Conservation (phyloP, 2,329 filamentous ascomycete genomes). For the Colletotrichum brevisporum region DNA sequence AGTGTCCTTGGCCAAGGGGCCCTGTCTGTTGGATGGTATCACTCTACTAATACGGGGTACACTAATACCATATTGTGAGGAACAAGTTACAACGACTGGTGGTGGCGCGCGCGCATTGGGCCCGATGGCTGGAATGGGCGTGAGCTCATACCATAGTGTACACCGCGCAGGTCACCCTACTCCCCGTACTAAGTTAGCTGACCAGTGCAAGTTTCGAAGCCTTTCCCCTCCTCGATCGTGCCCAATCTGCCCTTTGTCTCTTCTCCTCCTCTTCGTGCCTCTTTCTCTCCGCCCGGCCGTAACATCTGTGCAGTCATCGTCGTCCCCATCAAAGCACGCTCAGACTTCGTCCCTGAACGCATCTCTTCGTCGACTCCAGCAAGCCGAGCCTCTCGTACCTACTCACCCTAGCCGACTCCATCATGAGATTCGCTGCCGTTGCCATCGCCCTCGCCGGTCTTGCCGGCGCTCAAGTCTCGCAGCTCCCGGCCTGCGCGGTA, state of each 20-base stretch:
- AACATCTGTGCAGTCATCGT: too few relatives aligned
- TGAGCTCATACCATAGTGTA: not conserved
- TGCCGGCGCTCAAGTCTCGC: conserved; percentile 50
- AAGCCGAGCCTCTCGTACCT: conserved; percentile 17
- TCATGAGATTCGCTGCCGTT: conserved; percentile 54
- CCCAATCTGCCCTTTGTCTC: not conserved
- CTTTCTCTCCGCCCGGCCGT: not conserved
- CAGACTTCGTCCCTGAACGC: conserved; percentile 7
- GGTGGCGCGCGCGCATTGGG: not conserved
- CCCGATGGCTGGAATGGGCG: conserved; percentile 18
- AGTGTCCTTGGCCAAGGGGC: conserved; percentile 20
- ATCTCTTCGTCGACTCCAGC: not conserved
- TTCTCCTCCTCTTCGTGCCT: not conserved
- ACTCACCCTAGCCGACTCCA: conserved; percentile 41
- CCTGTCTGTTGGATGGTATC: not conserved
- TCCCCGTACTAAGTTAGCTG: not conserved
- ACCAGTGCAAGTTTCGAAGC: conserved; percentile 16
- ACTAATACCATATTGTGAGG: too few relatives aligned
- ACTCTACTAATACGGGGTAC: conserved; percentile 5
- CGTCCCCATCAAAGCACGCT: conserved; percentile 7
- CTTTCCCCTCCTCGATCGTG: conserved; percentile 4
- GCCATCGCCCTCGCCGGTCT: conserved; percentile 49
- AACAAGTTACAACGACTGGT: not conserved
- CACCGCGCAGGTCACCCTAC: too few relatives aligned
- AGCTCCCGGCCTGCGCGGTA: conserved; percentile 57